Base-by-base conservation (phyloP, 257 asterid genomes). In the Scutellaria minor region DNA sequence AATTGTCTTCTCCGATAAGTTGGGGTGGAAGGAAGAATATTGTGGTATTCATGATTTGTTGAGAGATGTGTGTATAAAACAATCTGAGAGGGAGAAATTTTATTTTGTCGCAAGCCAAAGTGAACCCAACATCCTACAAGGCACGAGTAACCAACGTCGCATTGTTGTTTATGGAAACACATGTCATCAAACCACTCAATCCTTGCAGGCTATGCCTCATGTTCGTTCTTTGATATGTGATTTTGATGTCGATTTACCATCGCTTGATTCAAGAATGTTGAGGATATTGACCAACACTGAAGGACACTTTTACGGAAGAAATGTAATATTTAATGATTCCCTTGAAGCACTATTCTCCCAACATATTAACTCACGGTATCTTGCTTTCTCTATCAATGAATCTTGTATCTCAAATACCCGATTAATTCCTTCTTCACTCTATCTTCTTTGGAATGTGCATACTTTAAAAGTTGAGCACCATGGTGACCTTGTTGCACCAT, bases 331-430 rank as follows among this genome's bases (percentile, higher is more conserved):
- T 0, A 4, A 2, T 0, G 18, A 37, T 68, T 53, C 52, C 27
- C 6, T 58, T 4, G 68, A 48, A n/a, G 0, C 31, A 7, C 0
- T 51, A 9, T 18, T 44, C 47, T 46, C 22, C 45, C 60, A 71
- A 62, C 35, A 44, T 2, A 70, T 62, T 12, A 72, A 72, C 64
- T 27, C 31, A 4, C 58, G 76, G 15, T 61, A n/a, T 35, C 61
- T 72, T 24, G 51, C 11, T 27, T 6, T 51, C 22, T 2, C 1
- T 5, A 13, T 18, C 42, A 2, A 1, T 5, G 11, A 44, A 6
- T 44, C 11, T 41, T 3, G 35, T 11, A 6, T 0, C 9, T 15
- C 1, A 12, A 4, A 11, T 57, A 8, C 5, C 15, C 14, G 5
- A 14, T 6, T 47, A 44, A 44, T 60, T 72, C 51, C 45, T 73